Base-by-base conservation (phyloP, 1,139 yeast genomes). In the Arxiozyma telluris region DNA sequence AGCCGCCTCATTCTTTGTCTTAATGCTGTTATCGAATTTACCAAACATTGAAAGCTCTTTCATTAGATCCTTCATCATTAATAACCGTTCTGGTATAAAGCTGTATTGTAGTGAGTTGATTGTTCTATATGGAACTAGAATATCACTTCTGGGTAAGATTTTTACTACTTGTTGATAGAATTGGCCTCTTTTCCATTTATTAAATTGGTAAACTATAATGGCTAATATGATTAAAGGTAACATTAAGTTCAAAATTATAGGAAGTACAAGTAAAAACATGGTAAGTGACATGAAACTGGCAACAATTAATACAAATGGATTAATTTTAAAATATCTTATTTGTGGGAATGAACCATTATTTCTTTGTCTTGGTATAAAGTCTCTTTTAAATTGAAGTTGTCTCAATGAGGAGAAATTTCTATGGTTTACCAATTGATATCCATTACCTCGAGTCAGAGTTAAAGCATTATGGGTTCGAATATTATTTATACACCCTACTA, bases 161-260 rank as follows among this genome's bases (percentile, higher is more conserved):
- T 38, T 53, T 34, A 57, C 50, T 21, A 63, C 23, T 43, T 55
- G 58, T 20, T 45, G 44, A 38, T 57, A 54, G 17, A 62, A 44
- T 15, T 50, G 54, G 25, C 54, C 54, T n/a, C 56, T 46, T 50
- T 54, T 57, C 62, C 63, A 62, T 46, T 54, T 53, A 39, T 54
- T 60, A 52, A 60, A 59, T 50, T 62, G 65, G 39, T 50, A 59
- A n/a, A 55, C 50, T 9, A 52, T 53, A n/a, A 63, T 54, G 3
- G 56, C 63, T 9, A 53, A 53, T 21, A 63, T 51, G 11, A 58
- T 51, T 25, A 63, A 38, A 8, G 66, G 66, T 47, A 63, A 54
- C 47, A 63, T 55, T 42, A 60, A 47, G 12, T 62, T 55, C 43
- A 62, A 53, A 12, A 63, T 39, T 15, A 61, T 52, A 1, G 66